Evolutionary conservation across 768 basidiomycete genomes (phyloP), one percentile per base, ranked within the genome.

Genomic region (Suillus subaureus): DNA sequence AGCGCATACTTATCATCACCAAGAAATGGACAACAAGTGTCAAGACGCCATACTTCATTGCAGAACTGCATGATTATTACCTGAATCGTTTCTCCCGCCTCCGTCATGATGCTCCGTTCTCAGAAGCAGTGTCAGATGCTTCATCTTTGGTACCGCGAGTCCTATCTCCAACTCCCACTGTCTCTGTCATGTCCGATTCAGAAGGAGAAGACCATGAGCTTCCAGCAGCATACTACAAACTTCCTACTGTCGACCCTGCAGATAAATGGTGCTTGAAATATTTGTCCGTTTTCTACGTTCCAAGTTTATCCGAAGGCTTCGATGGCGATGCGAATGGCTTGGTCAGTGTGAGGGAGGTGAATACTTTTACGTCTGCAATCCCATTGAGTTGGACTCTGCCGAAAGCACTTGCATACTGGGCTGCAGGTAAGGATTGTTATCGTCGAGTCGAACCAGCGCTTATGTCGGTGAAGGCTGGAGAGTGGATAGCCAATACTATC

Each of bases 11-110:
- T 12, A 52, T 65, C 40, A 13, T 23, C 21, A 28, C 43, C 42
- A 85, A 84, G 56, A 78, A 78, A 11, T 86, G 85, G 85, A 81
- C 80, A 69, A 80, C 83, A 11, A 85, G 79, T 65, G 85, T 86
- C 39, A 84, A 86, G 67, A 82, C 84, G 0, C 74, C 80, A 0
- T 82, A 83, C 62, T 86, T 86, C 61, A 82, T 84, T 2, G 75
- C 84, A 43, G 79, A 78, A 3, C 66, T 81, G 4, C 71, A 76
- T 13, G 80, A 83, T 65, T 76, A 79, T 65, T 79, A 78, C 56
- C 62, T 72, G 3, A 70, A 72, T 39, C 68, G 74, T 23, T 58
- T 57, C 40, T 40, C 37, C 37, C 56, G 0, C 23, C 37, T 23
- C 4, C 23, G 15, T 40, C 23, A 18, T 6, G 16, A 58, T 18